Conservation (phyloP, 805 yeast species). For the Ogataea pini region DNA sequence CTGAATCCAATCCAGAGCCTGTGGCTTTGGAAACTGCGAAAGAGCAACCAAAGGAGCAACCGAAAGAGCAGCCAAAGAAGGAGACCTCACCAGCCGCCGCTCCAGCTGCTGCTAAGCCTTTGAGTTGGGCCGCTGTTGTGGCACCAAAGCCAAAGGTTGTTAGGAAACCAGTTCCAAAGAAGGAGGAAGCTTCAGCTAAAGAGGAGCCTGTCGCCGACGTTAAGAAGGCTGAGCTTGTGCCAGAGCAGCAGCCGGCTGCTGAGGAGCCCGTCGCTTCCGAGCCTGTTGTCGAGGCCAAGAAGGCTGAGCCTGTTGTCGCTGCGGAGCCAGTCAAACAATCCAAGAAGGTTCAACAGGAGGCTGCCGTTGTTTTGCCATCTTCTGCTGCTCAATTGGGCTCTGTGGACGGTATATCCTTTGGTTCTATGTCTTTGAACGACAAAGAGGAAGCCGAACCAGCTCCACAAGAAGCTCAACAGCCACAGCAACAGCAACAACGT, state of each 20-base stretch:
- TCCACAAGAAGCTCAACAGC: slow-evolving; percentile 14
- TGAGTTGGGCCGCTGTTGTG: slow-evolving; percentile 30
- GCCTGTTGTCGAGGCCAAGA: slow-evolving; percentile 2
- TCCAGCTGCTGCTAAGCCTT: slow-evolving; percentile 17
- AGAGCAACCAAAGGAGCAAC: slow-evolving; percentile 9
- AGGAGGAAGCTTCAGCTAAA: slow-evolving; percentile 14
- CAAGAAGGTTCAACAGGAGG: slow-evolving; percentile 21
- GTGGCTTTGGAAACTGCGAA: slow-evolving; percentile 7
- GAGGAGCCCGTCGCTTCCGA: slow-evolving; percentile 14
- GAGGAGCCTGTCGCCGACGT: slow-evolving; percentile 16
- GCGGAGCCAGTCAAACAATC: slow-evolving; percentile 12
- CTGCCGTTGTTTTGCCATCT: slow-evolving; percentile 48
- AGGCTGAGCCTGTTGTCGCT: slow-evolving; percentile 2
- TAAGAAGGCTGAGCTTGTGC: neutral
- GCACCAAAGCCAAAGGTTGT: slow-evolving; percentile 29
- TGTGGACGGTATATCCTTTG: slow-evolving; percentile 55
- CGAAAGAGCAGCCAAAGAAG: slow-evolving; percentile 9
- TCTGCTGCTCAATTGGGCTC: slow-evolving; percentile 44
- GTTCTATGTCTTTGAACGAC: slow-evolving; percentile 51
- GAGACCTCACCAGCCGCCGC: slow-evolving; percentile 17
- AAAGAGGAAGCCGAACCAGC: slow-evolving; percentile 36
- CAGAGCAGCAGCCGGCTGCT: slow-evolving; percentile 6
- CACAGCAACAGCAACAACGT: slow-evolving; percentile 20
- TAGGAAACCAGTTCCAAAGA: slow-evolving; percentile 22
- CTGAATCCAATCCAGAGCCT: slow-evolving; percentile 1